phyloP scores from a whole-genome alignment of 352 stramenopile species.

The Globisporangium splendens region DNA sequence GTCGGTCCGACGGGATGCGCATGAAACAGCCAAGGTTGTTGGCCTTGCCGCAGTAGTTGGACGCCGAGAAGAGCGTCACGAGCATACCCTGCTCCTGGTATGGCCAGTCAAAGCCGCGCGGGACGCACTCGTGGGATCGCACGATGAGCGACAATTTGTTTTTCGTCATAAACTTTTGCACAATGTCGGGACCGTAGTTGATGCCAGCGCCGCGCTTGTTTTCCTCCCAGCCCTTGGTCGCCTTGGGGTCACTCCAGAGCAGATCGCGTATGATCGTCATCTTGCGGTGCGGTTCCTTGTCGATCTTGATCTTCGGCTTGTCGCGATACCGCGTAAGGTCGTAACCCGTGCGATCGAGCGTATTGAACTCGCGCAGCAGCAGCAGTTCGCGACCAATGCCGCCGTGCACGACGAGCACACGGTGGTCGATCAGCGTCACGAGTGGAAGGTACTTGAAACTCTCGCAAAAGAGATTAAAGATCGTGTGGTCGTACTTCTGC shows the following conservation, averaged over 20 bases:
- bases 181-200: constrained; percentile 68
- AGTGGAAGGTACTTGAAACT: constrained; percentile 75
- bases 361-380: constrained; percentile 54
- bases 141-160: constrained; percentile 81
- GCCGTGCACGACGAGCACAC: constrained; percentile 74
- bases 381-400: constrained; percentile 70
- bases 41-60: constrained; percentile 82
- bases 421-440: constrained; percentile 68
- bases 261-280: constrained; percentile 81
- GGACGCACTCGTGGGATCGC: constrained; percentile 84
- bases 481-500: constrained; percentile 74
- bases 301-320: constrained; percentile 43
- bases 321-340: constrained; percentile 72
- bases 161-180: constrained; percentile 85
- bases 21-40: constrained; percentile 88
- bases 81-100: constrained; percentile 83
- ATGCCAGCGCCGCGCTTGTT: constrained; percentile 81
- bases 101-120: constrained; percentile 74
- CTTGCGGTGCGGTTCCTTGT: constrained; percentile 49
- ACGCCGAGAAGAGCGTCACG: constrained; percentile 85
- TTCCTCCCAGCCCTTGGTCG: constrained; percentile 60
- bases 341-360: constrained; percentile 59
- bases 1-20: constrained; percentile 59
- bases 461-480: constrained; percentile 83
- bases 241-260: constrained; percentile 79